phyloP scores from a whole-genome alignment of 139 green algal genomes.

The Nannochloris sp. region DNA sequence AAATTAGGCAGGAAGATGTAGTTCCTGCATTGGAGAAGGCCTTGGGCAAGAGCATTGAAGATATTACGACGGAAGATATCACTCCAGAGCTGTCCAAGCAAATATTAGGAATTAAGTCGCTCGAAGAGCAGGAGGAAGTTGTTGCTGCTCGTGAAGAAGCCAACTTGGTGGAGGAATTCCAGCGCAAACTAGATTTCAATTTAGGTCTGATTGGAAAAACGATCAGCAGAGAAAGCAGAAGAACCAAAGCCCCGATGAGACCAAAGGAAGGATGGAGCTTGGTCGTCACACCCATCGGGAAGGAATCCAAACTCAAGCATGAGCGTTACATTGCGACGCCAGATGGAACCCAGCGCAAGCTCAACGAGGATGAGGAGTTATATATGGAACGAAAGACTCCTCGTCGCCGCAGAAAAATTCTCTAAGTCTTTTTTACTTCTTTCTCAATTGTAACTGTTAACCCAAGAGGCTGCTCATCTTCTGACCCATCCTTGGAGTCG shows the following conservation, averaged over 20 bases:
- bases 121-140: slow-evolving; percentile 15
- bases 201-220: slow-evolving; percentile 21
- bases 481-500: no score
- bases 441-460: no score
- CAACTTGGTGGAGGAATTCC: slow-evolving; percentile 28
- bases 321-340: slow-evolving; percentile 30
- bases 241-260: slow-evolving; percentile 15
- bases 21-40: slow-evolving; percentile 13
- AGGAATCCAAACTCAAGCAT: slow-evolving; percentile 10
- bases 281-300: slow-evolving; percentile 30
- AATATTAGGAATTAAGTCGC: slow-evolving; percentile 4
- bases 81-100: slow-evolving; percentile 11
- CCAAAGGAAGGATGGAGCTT: slow-evolving; percentile 32
- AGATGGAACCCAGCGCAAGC: slow-evolving; percentile 22
- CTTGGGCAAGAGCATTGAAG: slow-evolving; percentile 19
- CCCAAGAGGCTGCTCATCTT: no score
- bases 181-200: slow-evolving; percentile 28
- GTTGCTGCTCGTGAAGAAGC: slow-evolving; percentile 22
- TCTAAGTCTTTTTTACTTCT: neutral
- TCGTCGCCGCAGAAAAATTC: neutral
- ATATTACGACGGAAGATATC: slow-evolving; percentile 18
- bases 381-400: slow-evolving; percentile 24
- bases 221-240: slow-evolving; percentile 23
- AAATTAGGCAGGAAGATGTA: slow-evolving; percentile 9
- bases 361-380: slow-evolving; percentile 32